Evolutionary conservation across 2,329 filamentous ascomycete species (phyloP).

Genomic region (Penicillium olsonii): DNA sequence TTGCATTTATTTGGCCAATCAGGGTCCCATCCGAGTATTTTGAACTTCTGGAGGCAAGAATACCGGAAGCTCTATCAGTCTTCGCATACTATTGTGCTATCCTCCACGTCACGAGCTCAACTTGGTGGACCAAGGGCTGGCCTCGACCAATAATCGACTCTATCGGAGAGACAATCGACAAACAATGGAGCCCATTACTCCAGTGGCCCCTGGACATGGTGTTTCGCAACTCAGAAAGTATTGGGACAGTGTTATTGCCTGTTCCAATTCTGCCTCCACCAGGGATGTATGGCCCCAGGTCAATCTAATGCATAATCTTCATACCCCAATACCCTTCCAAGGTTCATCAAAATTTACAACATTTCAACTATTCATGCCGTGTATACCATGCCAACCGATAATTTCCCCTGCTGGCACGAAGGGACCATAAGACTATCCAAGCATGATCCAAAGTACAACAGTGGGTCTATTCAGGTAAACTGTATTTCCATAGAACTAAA

Average conservation of each 20-base stretch:
- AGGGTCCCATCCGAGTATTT: not conserved
- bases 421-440: no score
- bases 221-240: not conserved
- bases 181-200: not conserved
- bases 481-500: no score
- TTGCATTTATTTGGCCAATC: conserved; percentile 2
- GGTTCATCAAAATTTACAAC: not conserved
- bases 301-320: not conserved
- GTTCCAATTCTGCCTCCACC: not conserved
- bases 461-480: no score
- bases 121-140: conserved; percentile 1
- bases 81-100: not conserved
- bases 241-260: not conserved
- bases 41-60: not conserved
- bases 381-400: no score
- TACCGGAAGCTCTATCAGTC: not conserved
- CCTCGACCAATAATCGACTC: not conserved
- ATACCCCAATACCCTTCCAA: not conserved
- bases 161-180: not conserved
- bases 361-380: no score
- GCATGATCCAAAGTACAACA: no score
- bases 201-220: not conserved
- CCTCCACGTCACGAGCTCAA: not conserved
- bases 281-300: not conserved
- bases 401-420: no score